These are phyloP conservation scores for Bolboschoenoplectus hybrid DNA, from an alignment of 202 grass and related monocot species.

Conservation along the genomic window DNA sequence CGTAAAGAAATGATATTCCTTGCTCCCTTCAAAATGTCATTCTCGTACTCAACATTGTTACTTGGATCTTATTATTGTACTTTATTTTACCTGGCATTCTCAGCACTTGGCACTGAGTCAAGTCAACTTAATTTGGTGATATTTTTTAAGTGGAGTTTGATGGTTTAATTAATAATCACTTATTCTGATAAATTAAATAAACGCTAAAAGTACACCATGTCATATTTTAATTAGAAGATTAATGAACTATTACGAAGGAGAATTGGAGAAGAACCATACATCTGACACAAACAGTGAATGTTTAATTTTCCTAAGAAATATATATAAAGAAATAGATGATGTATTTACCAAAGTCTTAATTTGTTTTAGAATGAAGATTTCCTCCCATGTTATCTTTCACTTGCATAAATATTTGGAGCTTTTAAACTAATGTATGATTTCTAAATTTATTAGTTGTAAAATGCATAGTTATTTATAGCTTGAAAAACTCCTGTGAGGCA, in stretches of 20 bases:
- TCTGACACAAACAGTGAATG: too few species aligned
- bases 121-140: background rate
- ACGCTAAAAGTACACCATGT: too few species aligned
- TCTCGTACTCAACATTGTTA: background rate
- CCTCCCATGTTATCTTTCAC: background rate
- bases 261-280: too few species aligned
- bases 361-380: background rate
- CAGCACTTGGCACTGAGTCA: background rate
- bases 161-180: background rate
- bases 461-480: background rate
- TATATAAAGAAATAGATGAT: too few species aligned
- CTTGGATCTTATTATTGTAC: background rate
- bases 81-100: slow-evolving; percentile 6
- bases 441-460: background rate
- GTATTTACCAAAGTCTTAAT: too few species aligned
- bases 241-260: too few species aligned
- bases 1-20: background rate
- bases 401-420: background rate
- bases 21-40: background rate
- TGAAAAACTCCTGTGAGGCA: background rate
- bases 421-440: background rate
- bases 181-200: background rate
- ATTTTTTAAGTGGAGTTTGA: background rate
- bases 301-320: too few species aligned
- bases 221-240: too few species aligned